phyloP scores from a whole-genome alignment of 306 rosid genomes.

The Pyrus betulifolia region DNA sequence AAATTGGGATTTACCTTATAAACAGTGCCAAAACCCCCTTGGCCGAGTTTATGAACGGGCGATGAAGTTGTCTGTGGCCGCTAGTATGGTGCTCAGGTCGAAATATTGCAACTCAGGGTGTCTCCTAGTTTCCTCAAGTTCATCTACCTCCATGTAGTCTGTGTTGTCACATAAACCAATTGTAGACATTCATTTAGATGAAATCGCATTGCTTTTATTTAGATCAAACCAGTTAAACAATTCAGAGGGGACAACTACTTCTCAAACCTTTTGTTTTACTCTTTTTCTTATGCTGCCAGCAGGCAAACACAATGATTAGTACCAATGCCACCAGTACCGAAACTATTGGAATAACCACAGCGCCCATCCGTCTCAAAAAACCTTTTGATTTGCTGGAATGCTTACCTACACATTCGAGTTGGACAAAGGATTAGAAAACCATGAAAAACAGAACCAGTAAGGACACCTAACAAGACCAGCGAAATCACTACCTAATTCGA shows the following conservation, averaged over 20 bases:
- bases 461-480: neutral
- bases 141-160: neutral
- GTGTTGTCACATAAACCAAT: neutral
- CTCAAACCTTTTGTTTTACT: constrained; percentile 6
- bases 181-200: neutral
- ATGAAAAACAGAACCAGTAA: neutral
- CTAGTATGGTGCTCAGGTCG: neutral
- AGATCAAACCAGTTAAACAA: neutral
- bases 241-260: neutral
- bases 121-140: neutral
- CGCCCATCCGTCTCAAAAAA: neutral
- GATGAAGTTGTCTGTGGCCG: constrained; percentile 9
- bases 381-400: neutral
- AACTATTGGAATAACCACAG: neutral
- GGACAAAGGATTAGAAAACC: neutral
- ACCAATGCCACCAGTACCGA: neutral
- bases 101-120: neutral
- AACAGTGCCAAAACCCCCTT: constrained; percentile 18
- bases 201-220: too few relatives aligned
- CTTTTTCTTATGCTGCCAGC: neutral
- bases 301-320: neutral
- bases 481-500: constrained; percentile 6
- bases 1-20: constrained; percentile 1
- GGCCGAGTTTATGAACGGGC: constrained; percentile 4
- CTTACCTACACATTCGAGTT: neutral